These are phyloP conservation scores for Pseudogymnoascus sp. DNA, from an alignment of 2,329 filamentous ascomycete species.

Conservation along the genomic window DNA sequence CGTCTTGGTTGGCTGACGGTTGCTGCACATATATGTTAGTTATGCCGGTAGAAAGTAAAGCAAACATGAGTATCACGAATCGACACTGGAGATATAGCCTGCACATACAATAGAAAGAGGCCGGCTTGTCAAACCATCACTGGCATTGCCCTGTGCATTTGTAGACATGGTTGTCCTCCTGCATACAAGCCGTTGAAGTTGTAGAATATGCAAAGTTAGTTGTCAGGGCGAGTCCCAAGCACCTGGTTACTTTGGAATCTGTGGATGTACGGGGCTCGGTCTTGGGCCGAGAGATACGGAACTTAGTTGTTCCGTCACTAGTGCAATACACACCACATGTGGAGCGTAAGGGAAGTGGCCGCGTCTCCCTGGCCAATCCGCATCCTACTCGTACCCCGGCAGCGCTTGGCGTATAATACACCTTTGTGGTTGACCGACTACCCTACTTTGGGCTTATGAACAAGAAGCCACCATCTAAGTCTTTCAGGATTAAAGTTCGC, in stretches of 20 bases:
- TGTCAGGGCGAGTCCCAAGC: background rate
- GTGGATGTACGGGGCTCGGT: background rate
- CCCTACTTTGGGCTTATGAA: background rate
- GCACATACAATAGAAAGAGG: constrained; percentile 3
- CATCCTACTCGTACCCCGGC: background rate
- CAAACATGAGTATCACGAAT: background rate
- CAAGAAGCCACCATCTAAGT: background rate
- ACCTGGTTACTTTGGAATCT: background rate
- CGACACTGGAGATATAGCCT: background rate
- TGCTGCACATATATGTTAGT: constrained; percentile 1
- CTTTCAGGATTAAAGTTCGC: background rate
- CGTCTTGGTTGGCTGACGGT: constrained; percentile 43
- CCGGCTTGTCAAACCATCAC: background rate
- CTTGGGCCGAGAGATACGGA: background rate
- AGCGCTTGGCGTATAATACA: background rate
- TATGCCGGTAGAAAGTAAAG: background rate
- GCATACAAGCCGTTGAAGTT: background rate
- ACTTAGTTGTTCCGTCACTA: background rate
- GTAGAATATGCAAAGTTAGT: background rate
- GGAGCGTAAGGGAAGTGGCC: background rate
- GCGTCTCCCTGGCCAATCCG: background rate
- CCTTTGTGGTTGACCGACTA: background rate
- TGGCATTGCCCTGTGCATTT: background rate
- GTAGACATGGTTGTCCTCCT: background rate
- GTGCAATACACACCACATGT: background rate